Percentiles rank a stretch among this genome's conserved stretches.
These are phyloP conservation scores for Pseudoscleropodium purum DNA, from an alignment of 225 moss, liverwort and hornwort genomes.

Conservation along the genomic window DNA sequence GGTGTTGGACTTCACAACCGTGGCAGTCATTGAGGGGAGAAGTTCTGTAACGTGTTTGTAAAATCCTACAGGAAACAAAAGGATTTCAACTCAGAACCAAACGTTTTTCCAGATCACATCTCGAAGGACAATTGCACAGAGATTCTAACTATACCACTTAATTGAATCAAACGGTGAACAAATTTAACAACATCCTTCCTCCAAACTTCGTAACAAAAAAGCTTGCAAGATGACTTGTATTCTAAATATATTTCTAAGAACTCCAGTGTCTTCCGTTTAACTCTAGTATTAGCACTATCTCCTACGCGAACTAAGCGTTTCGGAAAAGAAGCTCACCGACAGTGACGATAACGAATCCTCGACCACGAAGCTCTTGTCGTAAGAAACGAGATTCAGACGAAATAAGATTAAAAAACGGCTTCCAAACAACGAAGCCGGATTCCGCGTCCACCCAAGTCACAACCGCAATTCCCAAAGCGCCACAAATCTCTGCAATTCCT, in stretches of 20 bases:
- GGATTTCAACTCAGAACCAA: neutral
- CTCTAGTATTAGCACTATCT: neutral
- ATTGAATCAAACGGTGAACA: neutral
- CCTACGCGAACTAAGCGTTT: neutral
- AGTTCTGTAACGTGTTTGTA: neutral
- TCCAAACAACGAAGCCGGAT: neutral
- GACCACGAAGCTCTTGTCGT: neutral
- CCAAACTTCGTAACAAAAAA: neutral
- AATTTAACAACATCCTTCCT: neutral
- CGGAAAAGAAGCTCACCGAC: neutral
- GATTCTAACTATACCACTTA: neutral
- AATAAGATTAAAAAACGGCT: neutral
- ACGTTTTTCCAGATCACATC: neutral
- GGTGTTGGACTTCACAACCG: constrained; percentile 30
- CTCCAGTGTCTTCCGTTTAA: neutral
- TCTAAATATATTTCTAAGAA: neutral
- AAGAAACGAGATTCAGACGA: neutral
- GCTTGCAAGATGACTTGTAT: no score
- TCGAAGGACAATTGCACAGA: neutral
- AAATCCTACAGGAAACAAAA: neutral
- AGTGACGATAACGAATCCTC: neutral
- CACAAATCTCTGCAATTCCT: neutral
- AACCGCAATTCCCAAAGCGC: neutral
- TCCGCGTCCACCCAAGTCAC: neutral
- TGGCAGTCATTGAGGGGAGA: constrained; percentile 15